phyloP scores from a whole-genome alignment of 345 rosid species.

The Populus pruinosa region DNA sequence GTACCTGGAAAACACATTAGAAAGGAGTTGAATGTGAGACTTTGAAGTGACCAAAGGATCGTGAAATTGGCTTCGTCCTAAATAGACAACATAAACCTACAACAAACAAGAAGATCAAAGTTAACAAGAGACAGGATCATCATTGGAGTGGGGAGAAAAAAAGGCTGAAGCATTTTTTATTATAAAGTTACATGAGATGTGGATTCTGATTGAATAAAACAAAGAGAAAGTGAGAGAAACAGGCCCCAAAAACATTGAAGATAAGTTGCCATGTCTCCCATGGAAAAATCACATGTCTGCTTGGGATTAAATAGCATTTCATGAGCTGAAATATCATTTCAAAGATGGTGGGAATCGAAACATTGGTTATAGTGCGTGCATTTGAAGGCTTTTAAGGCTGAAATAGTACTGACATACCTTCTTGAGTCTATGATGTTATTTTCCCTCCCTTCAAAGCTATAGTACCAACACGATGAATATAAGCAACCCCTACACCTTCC shows the following conservation, averaged over 20 bases:
- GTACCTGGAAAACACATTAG: constrained; percentile 53
- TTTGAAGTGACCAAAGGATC: constrained; percentile 35
- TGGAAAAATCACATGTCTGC: constrained; percentile 18
- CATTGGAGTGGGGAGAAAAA: background rate
- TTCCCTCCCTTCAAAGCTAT: constrained; percentile 37
- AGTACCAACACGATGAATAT: constrained; percentile 15
- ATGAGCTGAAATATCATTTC: constrained; percentile 8
- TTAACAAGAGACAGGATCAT: constrained; percentile 5
- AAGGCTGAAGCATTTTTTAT: background rate
- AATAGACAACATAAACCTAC: constrained; percentile 68
- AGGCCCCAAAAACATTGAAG: constrained; percentile 33
- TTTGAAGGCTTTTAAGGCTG: constrained; percentile 33
- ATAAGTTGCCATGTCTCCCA: constrained; percentile 31
- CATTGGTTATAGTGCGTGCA: constrained; percentile 26
- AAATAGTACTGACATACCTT: constrained; percentile 28
- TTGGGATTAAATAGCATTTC: constrained; percentile 34
- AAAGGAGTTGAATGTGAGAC: constrained; percentile 51
- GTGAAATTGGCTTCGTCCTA: constrained; percentile 42
- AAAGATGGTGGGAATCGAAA: constrained; percentile 3
- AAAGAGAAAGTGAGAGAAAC: constrained; percentile 30
- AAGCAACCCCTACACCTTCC: constrained; percentile 1
- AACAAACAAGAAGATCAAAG: constrained; percentile 5
- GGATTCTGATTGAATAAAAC: constrained; percentile 25
- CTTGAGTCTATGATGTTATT: constrained; percentile 31
- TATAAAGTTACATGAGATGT: constrained; percentile 29